Conservation (phyloP, 2,329 filamentous ascomycete species). For the Aspergillus sp. region DNA sequence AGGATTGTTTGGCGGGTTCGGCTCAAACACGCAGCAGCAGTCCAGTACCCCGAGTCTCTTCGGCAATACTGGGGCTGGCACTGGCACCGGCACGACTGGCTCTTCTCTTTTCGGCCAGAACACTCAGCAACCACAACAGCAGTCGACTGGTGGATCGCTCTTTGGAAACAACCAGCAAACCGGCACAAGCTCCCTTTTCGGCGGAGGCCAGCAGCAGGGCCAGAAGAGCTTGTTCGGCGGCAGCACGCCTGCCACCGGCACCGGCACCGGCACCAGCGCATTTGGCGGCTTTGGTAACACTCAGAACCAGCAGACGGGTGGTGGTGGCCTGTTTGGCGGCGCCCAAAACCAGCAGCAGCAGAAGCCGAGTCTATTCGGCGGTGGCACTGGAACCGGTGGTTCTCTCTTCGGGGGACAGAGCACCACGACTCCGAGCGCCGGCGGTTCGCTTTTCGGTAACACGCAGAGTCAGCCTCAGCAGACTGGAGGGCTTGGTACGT, state of each 20-base stretch:
- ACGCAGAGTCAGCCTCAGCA: constrained; percentile 40
- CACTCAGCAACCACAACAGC: constrained; percentile 39
- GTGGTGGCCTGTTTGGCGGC: constrained; percentile 47
- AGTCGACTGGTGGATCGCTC: constrained; percentile 39
- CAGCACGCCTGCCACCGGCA: constrained; percentile 36
- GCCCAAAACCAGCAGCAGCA: constrained; percentile 54
- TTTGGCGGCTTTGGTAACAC: constrained; percentile 47
- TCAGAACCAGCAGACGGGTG: constrained; percentile 44
- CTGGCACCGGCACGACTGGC: constrained; percentile 25
- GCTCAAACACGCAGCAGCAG: constrained; percentile 46
- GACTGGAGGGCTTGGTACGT: constrained; percentile 34
- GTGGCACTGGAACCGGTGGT: constrained; percentile 47
- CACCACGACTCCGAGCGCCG: constrained; percentile 28
- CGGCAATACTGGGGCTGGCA: constrained; percentile 18
- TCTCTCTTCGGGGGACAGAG: constrained; percentile 49
- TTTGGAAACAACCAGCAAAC: constrained; percentile 45
- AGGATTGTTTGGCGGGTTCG: constrained; percentile 42
- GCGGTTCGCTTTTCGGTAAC: constrained; percentile 62
- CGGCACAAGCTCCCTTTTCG: constrained; percentile 38
- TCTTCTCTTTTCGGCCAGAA: constrained; percentile 42
- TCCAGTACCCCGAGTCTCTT: constrained; percentile 49
- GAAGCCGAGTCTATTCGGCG: constrained; percentile 59
- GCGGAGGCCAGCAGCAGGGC: constrained; percentile 35
- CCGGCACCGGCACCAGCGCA: constrained; percentile 26
- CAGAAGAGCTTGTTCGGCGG: constrained; percentile 45